Base-by-base conservation (phyloP, 331 rosid species). In the Arachis monticola region DNA sequence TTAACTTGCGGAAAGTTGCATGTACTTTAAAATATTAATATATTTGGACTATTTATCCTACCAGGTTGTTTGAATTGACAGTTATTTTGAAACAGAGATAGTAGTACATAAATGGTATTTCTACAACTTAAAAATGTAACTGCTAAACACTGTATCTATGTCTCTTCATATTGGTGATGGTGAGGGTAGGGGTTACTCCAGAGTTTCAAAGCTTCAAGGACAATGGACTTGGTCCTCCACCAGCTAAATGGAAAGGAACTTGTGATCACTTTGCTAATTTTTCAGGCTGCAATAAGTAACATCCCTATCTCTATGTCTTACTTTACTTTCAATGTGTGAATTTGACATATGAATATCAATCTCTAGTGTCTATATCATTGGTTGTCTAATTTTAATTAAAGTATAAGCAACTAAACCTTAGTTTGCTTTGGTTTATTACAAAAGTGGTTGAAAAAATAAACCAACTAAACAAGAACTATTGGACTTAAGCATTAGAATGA, bases 221-320 rank as follows among this genome's bases (percentile, higher is more conserved):
- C 32, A 69, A 82, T 4, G 96, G 96, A 27, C 76, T 87, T 66
- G 96, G 92, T 58, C 93, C 90, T 82, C 95, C 93, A 66, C 99
- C 99, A 0, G 55, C 79, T 61, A 92, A 87, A 83, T 94, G 99
- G 97, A 92, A 87, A 74, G 99, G 99, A 85, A 77, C 73, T 17
- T 92, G 99, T 82, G 79, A 40, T 11, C 78, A 46, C n/a, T 86
- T 50, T 76, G 89, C 94, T 46, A 94, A 94, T 83, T 94, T 94
- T 84, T 85, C 93, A 2, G 97, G 96, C 84, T 94, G 99, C 87
- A 94, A 91, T 81, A 88, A 87, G 99, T 94, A 88, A 74, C 70
- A 63, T 60, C 61, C 50, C 72, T 17, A 60, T 22, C 68, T 80
- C 53, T 51, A 0, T 62, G 17, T 41, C 22, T 64, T 50, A 44